Evolutionary conservation across 164 flowering plant species (phyloP).

Genomic region (Dillenia suffruticosa): DNA sequence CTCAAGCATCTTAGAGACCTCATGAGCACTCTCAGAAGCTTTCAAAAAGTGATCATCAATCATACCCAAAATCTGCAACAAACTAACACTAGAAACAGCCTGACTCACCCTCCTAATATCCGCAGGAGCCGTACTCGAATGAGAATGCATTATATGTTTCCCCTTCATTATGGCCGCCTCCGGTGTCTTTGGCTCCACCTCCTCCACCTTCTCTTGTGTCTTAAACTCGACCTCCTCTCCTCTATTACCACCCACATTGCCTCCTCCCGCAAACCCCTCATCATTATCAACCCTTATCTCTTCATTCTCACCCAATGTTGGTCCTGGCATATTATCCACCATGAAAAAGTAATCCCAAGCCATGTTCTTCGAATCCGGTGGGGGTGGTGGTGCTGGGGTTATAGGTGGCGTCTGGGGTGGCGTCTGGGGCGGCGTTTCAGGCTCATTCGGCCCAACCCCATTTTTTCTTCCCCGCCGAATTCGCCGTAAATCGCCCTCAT

Average conservation of each 20-base stretch:
- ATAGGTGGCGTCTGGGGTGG: conserved; percentile 23
- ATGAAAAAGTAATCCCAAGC: conserved; percentile 78
- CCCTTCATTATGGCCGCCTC: conserved; percentile 14
- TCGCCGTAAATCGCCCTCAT: conserved; percentile 3
- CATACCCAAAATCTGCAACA: conserved; percentile 45
- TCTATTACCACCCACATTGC: conserved; percentile 11
- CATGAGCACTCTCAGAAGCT: conserved; percentile 78
- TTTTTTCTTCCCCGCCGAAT: conserved; percentile 9
- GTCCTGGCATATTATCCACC: conserved; percentile 34
- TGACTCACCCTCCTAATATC: conserved; percentile 32
- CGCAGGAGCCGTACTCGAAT: conserved; percentile 44
- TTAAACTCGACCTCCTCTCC: conserved; percentile 10
- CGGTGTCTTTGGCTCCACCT: conserved; percentile 21
- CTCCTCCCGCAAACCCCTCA: conserved; percentile 23
- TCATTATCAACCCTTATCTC: conserved; percentile 11
- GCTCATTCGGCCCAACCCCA: conserved; percentile 19
- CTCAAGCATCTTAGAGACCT: conserved; percentile 88
- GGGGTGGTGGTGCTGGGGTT: conserved; percentile 29
- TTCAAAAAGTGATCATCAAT: conserved; percentile 81
- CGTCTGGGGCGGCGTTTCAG: conserved; percentile 16
- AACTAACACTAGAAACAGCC: conserved; percentile 25
- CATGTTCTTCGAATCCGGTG: conserved; percentile 35
- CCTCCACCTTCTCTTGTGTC: conserved; percentile 22
- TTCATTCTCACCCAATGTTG: conserved; percentile 24
- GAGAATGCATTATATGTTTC: conserved; percentile 46